These are phyloP conservation scores for Xylaria multiplex DNA, from an alignment of 2,329 filamentous ascomycete genomes.

Conservation along the genomic window DNA sequence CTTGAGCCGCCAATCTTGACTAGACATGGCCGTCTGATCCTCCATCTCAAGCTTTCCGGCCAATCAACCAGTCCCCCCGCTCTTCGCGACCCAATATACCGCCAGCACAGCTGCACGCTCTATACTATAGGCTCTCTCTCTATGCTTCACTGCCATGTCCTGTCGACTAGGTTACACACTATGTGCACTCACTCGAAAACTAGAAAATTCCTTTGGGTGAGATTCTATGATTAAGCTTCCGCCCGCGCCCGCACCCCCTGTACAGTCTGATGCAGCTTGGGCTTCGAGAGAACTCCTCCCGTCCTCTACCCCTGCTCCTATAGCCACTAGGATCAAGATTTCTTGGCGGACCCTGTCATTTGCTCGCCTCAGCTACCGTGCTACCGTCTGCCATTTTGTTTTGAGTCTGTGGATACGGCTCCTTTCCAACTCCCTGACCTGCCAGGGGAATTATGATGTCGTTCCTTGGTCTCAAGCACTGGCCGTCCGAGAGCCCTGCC, in stretches of 20 bases:
- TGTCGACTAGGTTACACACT: no score
- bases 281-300: slow-evolving; percentile 39
- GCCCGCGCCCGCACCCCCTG: slow-evolving; percentile 34
- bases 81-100: not conserved
- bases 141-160: not conserved
- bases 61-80: slow-evolving; percentile 20
- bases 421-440: slow-evolving; percentile 44
- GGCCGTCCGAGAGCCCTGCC: slow-evolving; percentile 41
- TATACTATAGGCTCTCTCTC: slow-evolving; percentile 1
- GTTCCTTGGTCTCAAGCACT: slow-evolving; percentile 43
- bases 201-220: slow-evolving; percentile 5
- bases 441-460: slow-evolving; percentile 46
- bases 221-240: slow-evolving; percentile 35
- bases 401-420: slow-evolving; percentile 55
- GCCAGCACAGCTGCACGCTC: slow-evolving; percentile 1
- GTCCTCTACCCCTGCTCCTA: slow-evolving; percentile 32
- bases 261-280: slow-evolving; percentile 38
- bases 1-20: slow-evolving; percentile 15
- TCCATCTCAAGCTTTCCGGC: slow-evolving; percentile 8
- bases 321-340: slow-evolving; percentile 32
- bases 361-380: slow-evolving; percentile 47
- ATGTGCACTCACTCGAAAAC: not conserved
- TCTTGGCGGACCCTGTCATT: slow-evolving; percentile 47
- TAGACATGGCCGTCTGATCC: slow-evolving; percentile 13
- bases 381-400: slow-evolving; percentile 51